A percentile compares a stretch with the other conserved stretches of the same genome.
phyloP scores from a whole-genome alignment of 2,329 filamentous ascomycete genomes.

The Beauveria sp. region DNA sequence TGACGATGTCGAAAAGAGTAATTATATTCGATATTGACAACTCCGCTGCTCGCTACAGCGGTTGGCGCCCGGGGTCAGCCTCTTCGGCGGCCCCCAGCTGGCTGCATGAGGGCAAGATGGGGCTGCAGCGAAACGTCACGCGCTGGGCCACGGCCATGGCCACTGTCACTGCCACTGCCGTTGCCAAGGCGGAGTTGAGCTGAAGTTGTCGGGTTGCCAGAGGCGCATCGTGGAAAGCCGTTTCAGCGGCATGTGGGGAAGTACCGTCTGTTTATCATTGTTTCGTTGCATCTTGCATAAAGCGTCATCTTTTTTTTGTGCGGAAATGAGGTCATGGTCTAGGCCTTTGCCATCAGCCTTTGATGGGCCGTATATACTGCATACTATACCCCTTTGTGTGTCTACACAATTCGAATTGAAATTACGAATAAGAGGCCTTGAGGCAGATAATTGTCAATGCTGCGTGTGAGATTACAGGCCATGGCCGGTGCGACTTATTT shows the following conservation, averaged over 20 bases:
- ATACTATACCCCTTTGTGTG: constrained; percentile 1
- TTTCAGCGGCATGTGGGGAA: not conserved
- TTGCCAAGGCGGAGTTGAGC: not conserved
- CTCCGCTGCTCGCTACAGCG: not conserved
- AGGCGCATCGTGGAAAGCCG: not conserved
- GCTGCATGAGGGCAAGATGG: not conserved
- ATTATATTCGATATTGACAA: not conserved
- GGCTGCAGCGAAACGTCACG: not conserved
- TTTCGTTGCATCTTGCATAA: constrained; percentile 3
- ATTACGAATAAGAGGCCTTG: not conserved
- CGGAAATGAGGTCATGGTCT: not conserved
- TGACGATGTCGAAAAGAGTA: not conserved
- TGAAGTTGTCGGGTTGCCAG: not conserved
- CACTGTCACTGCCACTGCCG: not conserved
- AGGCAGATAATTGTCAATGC: not conserved
- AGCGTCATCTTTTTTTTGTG: not conserved
- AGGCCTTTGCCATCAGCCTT: not conserved
- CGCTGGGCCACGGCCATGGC: not conserved
- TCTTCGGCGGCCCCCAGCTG: not conserved
- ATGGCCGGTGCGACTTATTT: not conserved
- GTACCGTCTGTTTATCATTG: not conserved
- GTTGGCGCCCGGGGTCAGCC: not conserved
- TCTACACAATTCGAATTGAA: not conserved
- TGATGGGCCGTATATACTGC: not conserved
- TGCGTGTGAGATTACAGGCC: not conserved